Evolutionary conservation across 352 stramenopile species (phyloP).

Genomic region (Phytophthora ohioensis): DNA sequence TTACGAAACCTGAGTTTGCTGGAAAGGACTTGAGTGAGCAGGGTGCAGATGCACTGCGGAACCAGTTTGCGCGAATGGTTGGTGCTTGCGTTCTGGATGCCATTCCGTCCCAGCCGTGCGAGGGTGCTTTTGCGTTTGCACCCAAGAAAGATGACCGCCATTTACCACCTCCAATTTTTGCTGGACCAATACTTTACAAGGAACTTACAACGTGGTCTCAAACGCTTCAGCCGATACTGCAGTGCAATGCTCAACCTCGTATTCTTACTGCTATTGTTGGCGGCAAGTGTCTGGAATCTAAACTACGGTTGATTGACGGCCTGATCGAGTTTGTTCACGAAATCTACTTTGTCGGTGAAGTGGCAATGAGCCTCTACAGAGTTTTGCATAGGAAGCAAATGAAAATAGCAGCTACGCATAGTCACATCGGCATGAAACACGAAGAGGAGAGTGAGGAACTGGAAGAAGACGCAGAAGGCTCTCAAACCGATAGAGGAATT

Average conservation of each 20-base stretch:
- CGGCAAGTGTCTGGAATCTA: constrained; percentile 55
- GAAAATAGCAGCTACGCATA: not conserved
- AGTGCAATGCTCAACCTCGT: not conserved
- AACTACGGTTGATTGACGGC: constrained; percentile 74
- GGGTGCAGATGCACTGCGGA: constrained; percentile 17
- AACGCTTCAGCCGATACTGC: constrained; percentile 36
- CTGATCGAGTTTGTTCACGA: constrained; percentile 61
- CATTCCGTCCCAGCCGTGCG: constrained; percentile 26
- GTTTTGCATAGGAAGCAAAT: constrained; percentile 47
- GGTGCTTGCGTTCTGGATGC: constrained; percentile 40
- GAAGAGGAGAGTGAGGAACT: constrained; percentile 19
- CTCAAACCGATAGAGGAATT: not conserved
- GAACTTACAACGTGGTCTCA: constrained; percentile 43
- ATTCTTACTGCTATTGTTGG: constrained; percentile 59
- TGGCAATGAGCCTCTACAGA: constrained; percentile 65
- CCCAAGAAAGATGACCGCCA: not conserved
- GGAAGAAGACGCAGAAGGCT: constrained; percentile 12
- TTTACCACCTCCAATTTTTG: constrained; percentile 15
- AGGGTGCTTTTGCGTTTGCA: constrained; percentile 26
- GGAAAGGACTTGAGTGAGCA: constrained; percentile 23
- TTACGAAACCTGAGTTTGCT: constrained; percentile 6
- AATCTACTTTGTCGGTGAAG: constrained; percentile 76
- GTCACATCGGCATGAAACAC: not conserved
- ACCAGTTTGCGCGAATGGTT: constrained; percentile 26
- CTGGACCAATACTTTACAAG: constrained; percentile 34